Evolutionary conservation across 495 filamentous ascomycete genomes (phyloP), one percentile per base, ranked within the genome.

Genomic region (Xylaria intraflava): DNA sequence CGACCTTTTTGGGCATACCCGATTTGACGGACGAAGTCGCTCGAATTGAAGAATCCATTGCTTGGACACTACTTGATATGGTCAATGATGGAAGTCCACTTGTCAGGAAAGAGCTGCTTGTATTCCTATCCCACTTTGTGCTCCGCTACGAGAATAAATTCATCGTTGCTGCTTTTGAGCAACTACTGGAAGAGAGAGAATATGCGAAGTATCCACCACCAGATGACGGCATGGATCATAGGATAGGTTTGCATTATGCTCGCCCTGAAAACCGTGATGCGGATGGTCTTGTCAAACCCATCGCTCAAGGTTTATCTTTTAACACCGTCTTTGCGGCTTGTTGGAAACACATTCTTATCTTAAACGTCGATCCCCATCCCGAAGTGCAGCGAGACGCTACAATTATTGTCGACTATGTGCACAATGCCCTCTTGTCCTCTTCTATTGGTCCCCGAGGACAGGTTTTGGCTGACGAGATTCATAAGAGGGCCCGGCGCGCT

Each of bases 321-420:
- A 89, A 94, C 58, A 94, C 89, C 0, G 86, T 95, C 16, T 96
- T 91, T 66, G 85, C 88, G 8, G 86, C 90, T 1, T 85, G 94
- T 51, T 97, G 93, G 93, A 91, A 94, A 65, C 91, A 95, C 51
- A 75, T 95, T 41, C 75, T 96, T 30, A 85, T 91, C 39, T 73
- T 97, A 70, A 89, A 89, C 29, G 89, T 95, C 24, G 93, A 97
- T 58, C 92, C 93, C 20, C 90, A 96, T 65, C 93, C 93, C 8
- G 90, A 97, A 56, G 87, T 96, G 27, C 88, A 92, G 40, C 81
- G 86, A 59, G 84, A 90, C 66, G 93, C 90, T 6, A 80, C 79
- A 11, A 78, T 84, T 26, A 80, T 96, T 35, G 79, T 95, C 22
- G 93, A 97, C 64, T 87, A 86, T 59, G 80, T 97, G 38, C 85